These are phyloP conservation scores for Pseudomonodictys pantanalensis DNA, from an alignment of 495 filamentous ascomycete genomes.

Conservation along the genomic window DNA sequence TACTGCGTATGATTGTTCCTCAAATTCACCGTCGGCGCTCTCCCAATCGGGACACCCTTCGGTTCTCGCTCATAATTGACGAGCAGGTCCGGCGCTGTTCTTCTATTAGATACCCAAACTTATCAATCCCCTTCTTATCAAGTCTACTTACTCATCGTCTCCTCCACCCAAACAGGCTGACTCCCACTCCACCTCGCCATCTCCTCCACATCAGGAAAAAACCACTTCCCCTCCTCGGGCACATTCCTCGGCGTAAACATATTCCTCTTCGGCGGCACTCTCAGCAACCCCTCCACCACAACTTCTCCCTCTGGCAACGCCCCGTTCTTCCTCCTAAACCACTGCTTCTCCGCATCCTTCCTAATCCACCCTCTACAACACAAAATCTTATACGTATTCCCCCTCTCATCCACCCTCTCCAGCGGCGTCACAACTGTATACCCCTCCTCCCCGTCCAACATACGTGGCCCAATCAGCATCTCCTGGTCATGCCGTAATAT, in stretches of 20 bases:
- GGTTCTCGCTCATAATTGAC: conserved; percentile 65
- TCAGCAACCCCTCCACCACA: conserved; percentile 74
- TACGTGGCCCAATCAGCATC: conserved; percentile 90
- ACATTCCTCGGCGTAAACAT: conserved; percentile 91
- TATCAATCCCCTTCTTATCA: not conserved
- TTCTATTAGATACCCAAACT: conserved; percentile 24
- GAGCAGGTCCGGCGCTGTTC: conserved; percentile 67
- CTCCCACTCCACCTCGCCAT: conserved; percentile 86
- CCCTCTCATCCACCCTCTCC: conserved; percentile 57
- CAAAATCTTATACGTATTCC: conserved; percentile 54
- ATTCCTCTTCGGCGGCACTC: conserved; percentile 94
- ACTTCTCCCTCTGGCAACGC: conserved; percentile 66
- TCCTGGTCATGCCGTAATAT: conserved; percentile 80
- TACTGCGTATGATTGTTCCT: conserved; percentile 97
- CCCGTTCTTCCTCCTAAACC: conserved; percentile 51
- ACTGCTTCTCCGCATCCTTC: conserved; percentile 64
- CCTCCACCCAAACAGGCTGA: conserved; percentile 90
- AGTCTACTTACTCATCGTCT: conserved; percentile 73
- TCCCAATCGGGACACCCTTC: conserved; percentile 89
- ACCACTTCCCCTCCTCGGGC: conserved; percentile 78
- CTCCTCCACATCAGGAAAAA: conserved; percentile 89
- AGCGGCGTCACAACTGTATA: conserved; percentile 89
- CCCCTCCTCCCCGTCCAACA: conserved; percentile 84
- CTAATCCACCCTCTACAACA: conserved; percentile 89
- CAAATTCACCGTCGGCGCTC: conserved; percentile 85